phyloP scores from a whole-genome alignment of 2,329 filamentous ascomycete genomes.

The Onygenales sp. region DNA sequence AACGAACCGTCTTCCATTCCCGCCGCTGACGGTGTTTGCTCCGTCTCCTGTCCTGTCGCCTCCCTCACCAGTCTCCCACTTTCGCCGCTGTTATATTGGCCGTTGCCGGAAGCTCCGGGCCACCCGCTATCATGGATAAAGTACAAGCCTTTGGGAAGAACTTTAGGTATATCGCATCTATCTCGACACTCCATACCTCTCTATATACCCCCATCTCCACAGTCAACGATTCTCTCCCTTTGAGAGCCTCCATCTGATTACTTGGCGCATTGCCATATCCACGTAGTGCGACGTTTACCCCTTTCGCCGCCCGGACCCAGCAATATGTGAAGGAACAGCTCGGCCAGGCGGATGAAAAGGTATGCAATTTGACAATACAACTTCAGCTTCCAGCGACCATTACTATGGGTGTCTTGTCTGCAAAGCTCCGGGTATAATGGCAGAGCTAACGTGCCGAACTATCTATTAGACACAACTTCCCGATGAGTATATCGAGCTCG shows the following conservation, averaged over 20 bases:
- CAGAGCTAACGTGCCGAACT: slow-evolving; percentile 2
- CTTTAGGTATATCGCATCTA: slow-evolving; percentile 43
- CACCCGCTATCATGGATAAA: slow-evolving; percentile 50
- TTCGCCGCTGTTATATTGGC: not conserved
- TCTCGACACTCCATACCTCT: slow-evolving; percentile 10
- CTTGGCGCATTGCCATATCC: slow-evolving; percentile 27
- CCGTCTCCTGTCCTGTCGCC: not conserved
- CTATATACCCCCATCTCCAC: slow-evolving; percentile 20
- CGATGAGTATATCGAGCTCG: slow-evolving; percentile 93
- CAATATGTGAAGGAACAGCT: slow-evolving; percentile 98
- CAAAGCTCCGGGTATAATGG: not conserved
- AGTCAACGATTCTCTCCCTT: not conserved
- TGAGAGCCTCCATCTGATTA: not conserved
- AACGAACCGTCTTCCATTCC: not conserved
- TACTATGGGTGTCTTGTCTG: not conserved
- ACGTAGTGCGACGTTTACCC: slow-evolving; percentile 73
- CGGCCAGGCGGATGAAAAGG: slow-evolving; percentile 90
- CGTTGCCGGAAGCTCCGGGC: not conserved
- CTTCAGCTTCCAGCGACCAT: not conserved
- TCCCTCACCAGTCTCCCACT: not conserved
- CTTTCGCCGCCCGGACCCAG: slow-evolving; percentile 86
- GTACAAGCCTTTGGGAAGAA: slow-evolving; percentile 62
- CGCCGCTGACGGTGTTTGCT: too few relatives aligned
- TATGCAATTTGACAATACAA: slow-evolving; percentile 24
- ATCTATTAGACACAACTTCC: slow-evolving; percentile 77